Conservation (phyloP, 2,329 filamentous ascomycete species). For the Bipolaris victoriae region DNA sequence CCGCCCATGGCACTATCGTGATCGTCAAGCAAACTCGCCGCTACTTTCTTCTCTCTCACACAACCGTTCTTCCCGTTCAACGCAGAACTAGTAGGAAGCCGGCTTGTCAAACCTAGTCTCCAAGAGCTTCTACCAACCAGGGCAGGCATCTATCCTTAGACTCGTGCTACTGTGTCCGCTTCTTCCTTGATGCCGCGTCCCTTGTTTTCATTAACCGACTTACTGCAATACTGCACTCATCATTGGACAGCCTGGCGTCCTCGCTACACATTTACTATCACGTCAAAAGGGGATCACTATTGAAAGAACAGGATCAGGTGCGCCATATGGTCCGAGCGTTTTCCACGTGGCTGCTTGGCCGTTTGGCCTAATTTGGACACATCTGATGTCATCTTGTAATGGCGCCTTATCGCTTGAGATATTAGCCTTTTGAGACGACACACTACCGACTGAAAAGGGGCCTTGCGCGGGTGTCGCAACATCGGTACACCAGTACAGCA, state of each 20-base stretch:
- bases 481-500: slow-evolving; percentile 5
- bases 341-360: neutral
- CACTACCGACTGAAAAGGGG: slow-evolving; percentile 1
- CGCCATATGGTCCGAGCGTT: neutral
- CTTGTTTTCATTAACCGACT: neutral
- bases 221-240: neutral
- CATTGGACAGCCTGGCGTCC: neutral
- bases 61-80: neutral
- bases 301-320: neutral
- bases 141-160: neutral
- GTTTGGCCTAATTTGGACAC: neutral
- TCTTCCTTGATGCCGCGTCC: neutral
- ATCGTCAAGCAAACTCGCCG: no score
- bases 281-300: neutral
- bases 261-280: neutral
- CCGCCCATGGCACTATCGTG: neutral
- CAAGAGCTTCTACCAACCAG: neutral
- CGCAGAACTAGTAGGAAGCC: slow-evolving; percentile 2
- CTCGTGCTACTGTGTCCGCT: neutral
- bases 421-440: neutral
- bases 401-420: neutral
- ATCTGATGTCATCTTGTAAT: neutral
- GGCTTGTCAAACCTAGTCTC: neutral
- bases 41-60: no score
- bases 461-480: neutral